Base-by-base conservation (phyloP, 345 rosid species). In the Gossypium turneri region DNA sequence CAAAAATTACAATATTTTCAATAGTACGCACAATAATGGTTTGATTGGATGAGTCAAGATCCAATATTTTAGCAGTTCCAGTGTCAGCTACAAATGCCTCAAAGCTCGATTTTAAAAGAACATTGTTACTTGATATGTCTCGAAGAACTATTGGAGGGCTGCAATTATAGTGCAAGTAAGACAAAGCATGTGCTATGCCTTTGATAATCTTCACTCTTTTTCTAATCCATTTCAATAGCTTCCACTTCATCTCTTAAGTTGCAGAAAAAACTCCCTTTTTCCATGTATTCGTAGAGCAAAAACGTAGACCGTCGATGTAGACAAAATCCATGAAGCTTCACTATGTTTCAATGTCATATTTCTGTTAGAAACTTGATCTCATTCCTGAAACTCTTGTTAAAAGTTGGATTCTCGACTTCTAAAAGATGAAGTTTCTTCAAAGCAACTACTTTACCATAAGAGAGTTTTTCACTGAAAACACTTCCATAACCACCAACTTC, bases 1-100 rank as follows among this genome's bases (percentile, higher is more conserved):
- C n/a, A n/a, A n/a, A n/a, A n/a, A n/a, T n/a, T n/a, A n/a, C n/a
- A n/a, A n/a, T n/a, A n/a, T n/a, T n/a, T n/a, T n/a, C n/a, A n/a
- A n/a, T n/a, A n/a, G n/a, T n/a, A n/a, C n/a, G n/a, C 2, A 13
- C 74, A 59, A 59, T 25, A 16, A 20, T 2, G 2, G 79, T 76
- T 7, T n/a, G 17, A 70, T 59, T 76, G 10, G 79, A 76, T 57
- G 67, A 67, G 48, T 67, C 67, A 56, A 63, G 78, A 56, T 76
- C 34, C 1, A 76, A 17, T 2, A 76, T 11, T 57, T 67, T 67
- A 11, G 78, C 73, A 6, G 58, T 68, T 12, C 73, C 73, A 76
- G 67, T 45, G 17, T 76, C 78, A 43, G 73, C 57, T 1, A 76
- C 48, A 12, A 45, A 67, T 29, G 73, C 73, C 59, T 68, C 67